These are phyloP conservation scores for Allium fistulosum DNA, from an alignment of 106 monocot genomes.

Conservation along the genomic window DNA sequence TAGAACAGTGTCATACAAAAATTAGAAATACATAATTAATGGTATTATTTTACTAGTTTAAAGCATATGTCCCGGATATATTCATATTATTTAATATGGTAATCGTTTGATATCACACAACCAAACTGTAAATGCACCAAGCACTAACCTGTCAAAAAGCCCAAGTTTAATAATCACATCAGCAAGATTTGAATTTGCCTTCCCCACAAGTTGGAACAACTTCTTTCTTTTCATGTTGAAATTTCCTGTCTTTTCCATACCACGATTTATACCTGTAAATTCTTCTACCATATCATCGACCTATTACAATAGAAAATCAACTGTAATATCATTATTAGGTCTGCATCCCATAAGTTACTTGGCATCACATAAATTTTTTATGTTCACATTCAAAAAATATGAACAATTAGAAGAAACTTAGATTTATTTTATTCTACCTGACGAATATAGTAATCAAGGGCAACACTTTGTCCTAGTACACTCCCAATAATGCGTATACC, in stretches of 20 bases:
- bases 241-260: conserved; percentile 78
- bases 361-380: background rate
- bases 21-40: too few relatives aligned
- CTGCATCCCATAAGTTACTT: background rate
- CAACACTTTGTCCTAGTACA: conserved; percentile 87
- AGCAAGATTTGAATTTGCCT: conserved; percentile 80
- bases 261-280: conserved; percentile 82
- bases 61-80: too few relatives aligned
- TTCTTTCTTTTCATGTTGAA: conserved; percentile 84
- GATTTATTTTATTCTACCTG: conserved; percentile 35
- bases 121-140: too few relatives aligned
- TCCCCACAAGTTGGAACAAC: conserved; percentile 84
- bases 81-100: too few relatives aligned
- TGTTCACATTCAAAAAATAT: background rate
- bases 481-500: conserved; percentile 80
- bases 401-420: background rate
- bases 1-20: too few relatives aligned
- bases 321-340: conserved; percentile 9
- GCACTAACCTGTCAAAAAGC: conserved; percentile 63
- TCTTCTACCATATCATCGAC: conserved; percentile 91
- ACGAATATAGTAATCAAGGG: conserved; percentile 70
- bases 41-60: too few relatives aligned
- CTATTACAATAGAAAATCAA: conserved; percentile 21
- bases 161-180: conserved; percentile 84
- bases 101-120: too few relatives aligned